Percentiles rank a stretch among this genome's conserved stretches.
Conservation (phyloP, 148 eudicot genomes). For the Rhododendron vialii region DNA sequence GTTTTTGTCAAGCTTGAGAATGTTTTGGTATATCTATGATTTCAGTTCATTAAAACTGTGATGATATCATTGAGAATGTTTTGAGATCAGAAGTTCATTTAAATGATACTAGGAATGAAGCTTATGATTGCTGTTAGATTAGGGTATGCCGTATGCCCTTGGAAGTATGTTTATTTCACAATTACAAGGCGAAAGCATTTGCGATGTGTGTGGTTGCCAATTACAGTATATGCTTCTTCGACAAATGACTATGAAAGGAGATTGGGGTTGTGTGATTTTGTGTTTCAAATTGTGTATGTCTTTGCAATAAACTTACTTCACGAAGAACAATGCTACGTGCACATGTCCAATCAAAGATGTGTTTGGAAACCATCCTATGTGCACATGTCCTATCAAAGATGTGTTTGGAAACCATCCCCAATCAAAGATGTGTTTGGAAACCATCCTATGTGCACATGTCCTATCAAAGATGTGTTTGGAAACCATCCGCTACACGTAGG, state of each 20-base stretch:
- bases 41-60: neutral
- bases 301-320: neutral
- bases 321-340: neutral
- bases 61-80: too few relatives aligned
- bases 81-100: neutral
- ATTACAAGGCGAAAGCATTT: neutral
- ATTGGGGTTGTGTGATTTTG: neutral
- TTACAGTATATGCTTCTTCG: neutral
- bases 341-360: neutral
- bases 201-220: neutral
- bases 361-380: neutral
- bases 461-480: neutral
- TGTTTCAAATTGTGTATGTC: neutral
- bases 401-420: neutral
- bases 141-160: neutral
- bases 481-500: neutral
- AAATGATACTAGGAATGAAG: neutral
- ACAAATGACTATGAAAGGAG: neutral
- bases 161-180: neutral
- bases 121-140: neutral
- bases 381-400: neutral
- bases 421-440: neutral
- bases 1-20: neutral
- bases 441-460: neutral
- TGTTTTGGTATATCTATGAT: neutral